A percentile compares a stretch with the other conserved stretches of the same genome.
Evolutionary conservation across 1,139 yeast species (phyloP).

Genomic region (Hyphopichia fennica): DNA sequence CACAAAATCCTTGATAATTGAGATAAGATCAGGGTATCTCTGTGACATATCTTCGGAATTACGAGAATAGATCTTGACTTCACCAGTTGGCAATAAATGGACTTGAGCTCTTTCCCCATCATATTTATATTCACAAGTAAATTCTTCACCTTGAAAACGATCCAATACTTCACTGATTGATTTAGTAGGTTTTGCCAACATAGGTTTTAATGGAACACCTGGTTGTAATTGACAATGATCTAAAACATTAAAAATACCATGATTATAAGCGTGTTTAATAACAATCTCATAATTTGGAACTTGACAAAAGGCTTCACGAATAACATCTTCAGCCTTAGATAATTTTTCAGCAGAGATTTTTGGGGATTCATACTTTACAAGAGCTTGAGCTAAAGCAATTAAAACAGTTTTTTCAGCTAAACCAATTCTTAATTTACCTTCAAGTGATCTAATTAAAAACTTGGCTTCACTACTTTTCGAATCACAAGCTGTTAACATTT

Average conservation of each 20-base stretch:
- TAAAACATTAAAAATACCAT: slow-evolving; percentile 65
- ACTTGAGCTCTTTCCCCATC: slow-evolving; percentile 99
- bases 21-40: slow-evolving; percentile 86
- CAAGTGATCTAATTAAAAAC: slow-evolving; percentile 82
- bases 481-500: slow-evolving; percentile 82
- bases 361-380: slow-evolving; percentile 55
- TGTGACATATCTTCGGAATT: slow-evolving; percentile 97
- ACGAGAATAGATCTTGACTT: slow-evolving; percentile 79
- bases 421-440: slow-evolving; percentile 90
- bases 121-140: slow-evolving; percentile 94
- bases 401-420: slow-evolving; percentile 92
- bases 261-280: slow-evolving; percentile 60
- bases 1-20: slow-evolving; percentile 64
- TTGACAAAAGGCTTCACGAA: slow-evolving; percentile 85
- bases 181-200: slow-evolving; percentile 98
- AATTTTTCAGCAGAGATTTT: slow-evolving; percentile 40
- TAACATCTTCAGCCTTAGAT: slow-evolving; percentile 67
- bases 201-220: slow-evolving; percentile 94
- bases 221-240: slow-evolving; percentile 79
- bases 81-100: slow-evolving; percentile 69
- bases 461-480: slow-evolving; percentile 77
- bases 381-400: slow-evolving; percentile 80
- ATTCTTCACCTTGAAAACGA: slow-evolving; percentile 78
- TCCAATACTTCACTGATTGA: slow-evolving; percentile 87
- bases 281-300: slow-evolving; percentile 88